Base-by-base conservation (phyloP, 2,329 filamentous ascomycete species). In the Colletotrichum sp. region DNA sequence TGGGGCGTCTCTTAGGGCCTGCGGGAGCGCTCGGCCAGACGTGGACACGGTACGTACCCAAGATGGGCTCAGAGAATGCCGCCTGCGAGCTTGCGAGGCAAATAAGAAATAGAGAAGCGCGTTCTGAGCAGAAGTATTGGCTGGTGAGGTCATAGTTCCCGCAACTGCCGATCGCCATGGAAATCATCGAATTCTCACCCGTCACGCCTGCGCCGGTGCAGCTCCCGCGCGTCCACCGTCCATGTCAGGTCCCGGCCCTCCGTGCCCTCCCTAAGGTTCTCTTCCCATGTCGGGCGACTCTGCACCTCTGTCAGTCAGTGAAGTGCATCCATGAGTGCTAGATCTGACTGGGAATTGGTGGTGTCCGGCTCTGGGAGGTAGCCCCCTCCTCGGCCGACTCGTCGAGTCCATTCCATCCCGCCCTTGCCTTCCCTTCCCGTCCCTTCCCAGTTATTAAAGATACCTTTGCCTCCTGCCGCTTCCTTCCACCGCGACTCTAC, bases 131-230 rank as follows among this genome's bases (percentile, higher is more conserved):
- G 60, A 62, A 12, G 44, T 55, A 76, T 76, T 69, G 74, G 71
- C 71, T 65, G 62, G 65, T 78, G 76, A 78, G 71, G 76, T 78
- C 76, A 78, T 78, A 69, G 75, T 76, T 69, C 68, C 71, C 76
- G 76, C 76, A 72, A 78, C 57, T 78, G 76, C 76, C 76, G 76
- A 77, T 78, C 75, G 36, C 57, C 73, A 70, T 67, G 72, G 72
- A 64, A 71, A 69, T 72, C 76, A 69, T 76, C 64, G 65, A 76
- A 76, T 49, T 69, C 64, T 52, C 44, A 52, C 44, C 44, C 44
- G 44, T 52, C 62, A 65, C 49, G 65, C n/a, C 63, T 39, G 16
- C 30, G 49, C 32, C 32, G 59, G 39, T 52, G 64, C 64, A 39
- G 21, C 59, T 71, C 30, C 32, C 62, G 55, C 68, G 44, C 49